Percentiles rank a stretch among this genome's conserved stretches.
These are phyloP conservation scores for Fusarium udum DNA, from an alignment of 2,329 filamentous ascomycete species.

Conservation along the genomic window DNA sequence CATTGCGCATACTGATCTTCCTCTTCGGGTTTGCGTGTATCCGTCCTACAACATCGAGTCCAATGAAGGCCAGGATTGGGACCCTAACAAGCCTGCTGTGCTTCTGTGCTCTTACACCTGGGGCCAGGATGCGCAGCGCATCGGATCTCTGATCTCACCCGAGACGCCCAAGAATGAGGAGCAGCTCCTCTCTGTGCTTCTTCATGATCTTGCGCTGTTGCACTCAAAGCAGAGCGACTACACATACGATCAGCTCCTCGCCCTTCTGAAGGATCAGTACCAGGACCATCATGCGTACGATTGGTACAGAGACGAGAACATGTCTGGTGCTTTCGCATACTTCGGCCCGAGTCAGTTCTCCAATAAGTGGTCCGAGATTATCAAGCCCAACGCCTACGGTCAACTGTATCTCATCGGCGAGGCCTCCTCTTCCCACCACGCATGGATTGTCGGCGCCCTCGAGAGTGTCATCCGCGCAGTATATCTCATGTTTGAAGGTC, in stretches of 20 bases:
- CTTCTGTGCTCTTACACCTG: slow-evolving; percentile 37
- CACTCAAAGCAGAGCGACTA: slow-evolving; percentile 13
- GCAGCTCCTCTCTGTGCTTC: slow-evolving; percentile 11
- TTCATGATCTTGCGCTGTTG: slow-evolving; percentile 26
- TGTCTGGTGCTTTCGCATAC: slow-evolving; percentile 38
- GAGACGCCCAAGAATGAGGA: slow-evolving; percentile 20
- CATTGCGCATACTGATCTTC: slow-evolving; percentile 40
- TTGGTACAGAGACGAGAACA: slow-evolving; percentile 36
- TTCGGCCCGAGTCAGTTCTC: slow-evolving; percentile 33
- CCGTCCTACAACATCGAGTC: slow-evolving; percentile 43
- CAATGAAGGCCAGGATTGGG: background rate
- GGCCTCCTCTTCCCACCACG: slow-evolving; percentile 33
- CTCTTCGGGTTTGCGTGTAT: slow-evolving; percentile 46
- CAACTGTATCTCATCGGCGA: slow-evolving; percentile 35
- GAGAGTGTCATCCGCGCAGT: slow-evolving; percentile 34
- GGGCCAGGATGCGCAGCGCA: slow-evolving; percentile 34
- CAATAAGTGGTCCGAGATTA: slow-evolving; percentile 39
- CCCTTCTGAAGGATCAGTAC: slow-evolving; percentile 8
- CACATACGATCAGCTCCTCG: background rate
- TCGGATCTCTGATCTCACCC: slow-evolving; percentile 20
- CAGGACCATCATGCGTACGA: slow-evolving; percentile 29
- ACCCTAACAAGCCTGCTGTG: slow-evolving; percentile 13
- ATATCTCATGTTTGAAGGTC: slow-evolving; percentile 24
- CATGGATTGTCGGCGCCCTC: slow-evolving; percentile 35
- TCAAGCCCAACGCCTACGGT: slow-evolving; percentile 36